Evolutionary conservation across 2,329 filamentous ascomycete genomes (phyloP).

Genomic region (Verticillium nubilum): DNA sequence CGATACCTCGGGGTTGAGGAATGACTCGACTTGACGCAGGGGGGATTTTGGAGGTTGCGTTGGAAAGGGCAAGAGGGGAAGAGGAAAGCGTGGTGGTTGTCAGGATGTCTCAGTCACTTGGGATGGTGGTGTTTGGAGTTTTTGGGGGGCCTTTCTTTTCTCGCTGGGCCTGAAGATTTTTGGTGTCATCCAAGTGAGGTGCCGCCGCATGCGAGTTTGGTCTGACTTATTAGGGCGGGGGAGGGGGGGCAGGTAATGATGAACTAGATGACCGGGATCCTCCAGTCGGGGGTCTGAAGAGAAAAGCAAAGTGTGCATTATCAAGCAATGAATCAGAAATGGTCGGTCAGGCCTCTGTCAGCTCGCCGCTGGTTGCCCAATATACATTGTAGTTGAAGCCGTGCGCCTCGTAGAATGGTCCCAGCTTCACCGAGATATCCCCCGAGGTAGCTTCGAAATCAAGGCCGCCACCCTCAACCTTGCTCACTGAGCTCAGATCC

Average conservation of each 20-base stretch:
- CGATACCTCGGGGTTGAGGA: not conserved
- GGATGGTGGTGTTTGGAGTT: not conserved
- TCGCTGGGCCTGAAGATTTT: not conserved
- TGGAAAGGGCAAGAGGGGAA: not conserved
- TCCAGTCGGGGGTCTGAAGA: too few species aligned
- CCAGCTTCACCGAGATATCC: slow-evolving; percentile 23
- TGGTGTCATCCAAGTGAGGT: too few species aligned
- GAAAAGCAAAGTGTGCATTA: not conserved
- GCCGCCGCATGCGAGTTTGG: too few species aligned
- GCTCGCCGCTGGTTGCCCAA: slow-evolving; percentile 19
- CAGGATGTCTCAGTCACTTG: not conserved
- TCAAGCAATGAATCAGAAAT: not conserved
- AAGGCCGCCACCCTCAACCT: slow-evolving; percentile 15
- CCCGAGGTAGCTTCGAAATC: slow-evolving; percentile 26
- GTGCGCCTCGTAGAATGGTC: slow-evolving; percentile 34
- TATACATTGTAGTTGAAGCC: slow-evolving; percentile 37
- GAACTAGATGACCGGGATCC: too few species aligned
- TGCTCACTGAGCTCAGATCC: slow-evolving; percentile 20
- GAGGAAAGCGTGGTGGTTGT: not conserved
- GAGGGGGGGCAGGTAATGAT: too few species aligned
- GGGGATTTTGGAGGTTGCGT: not conserved
- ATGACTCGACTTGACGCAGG: not conserved
- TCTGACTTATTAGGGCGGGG: too few species aligned
- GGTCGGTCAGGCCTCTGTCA: not conserved
- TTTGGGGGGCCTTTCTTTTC: not conserved